Evolutionary conservation across 495 filamentous ascomycete genomes (phyloP), one percentile per base, ranked within the genome.

Genomic region (Podospora appendiculata): DNA sequence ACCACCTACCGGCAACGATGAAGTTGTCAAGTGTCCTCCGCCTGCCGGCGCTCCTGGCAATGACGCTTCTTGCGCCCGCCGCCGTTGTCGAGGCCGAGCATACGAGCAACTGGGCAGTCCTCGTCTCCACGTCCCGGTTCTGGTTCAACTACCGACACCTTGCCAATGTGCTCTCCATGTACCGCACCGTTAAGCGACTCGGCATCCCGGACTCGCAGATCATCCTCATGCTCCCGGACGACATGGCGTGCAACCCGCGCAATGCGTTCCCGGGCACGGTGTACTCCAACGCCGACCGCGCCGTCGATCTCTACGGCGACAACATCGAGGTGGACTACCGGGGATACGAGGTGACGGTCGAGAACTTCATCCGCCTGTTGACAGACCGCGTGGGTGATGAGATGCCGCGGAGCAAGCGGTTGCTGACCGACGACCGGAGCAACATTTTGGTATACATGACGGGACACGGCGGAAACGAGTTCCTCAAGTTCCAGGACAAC

Each of bases 111-210:
- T 98, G 94, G 94, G 93, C 93, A 3, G 93, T 98, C 44, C 83
- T 98, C 8, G 93, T 98, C 36, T 91, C 86, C 43, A 98, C 93
- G n/a, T 97, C 94, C 8, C 86, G 93, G 51, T 98, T 98, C 76
- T 98, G 93, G 93, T 98, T 98, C 82, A 98, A 98, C 73, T 98
- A 98, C 73, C 88, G 93, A 41, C 93, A 98, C 64, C 83, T 98
- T 38, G 92, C 94, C 63, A 98, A 98, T 76, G 91, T 95, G 47
- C 84, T 98, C 47, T 96, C 93, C 47, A 81, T 98, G 47, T 98
- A 98, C 75, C 89, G 93, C 60, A 97, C 94, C 58, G 93, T 98
- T 50, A 98, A 98, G 74, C 88, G 93, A 16, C 84, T 98, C 40
- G 93, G 93, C 46, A 98, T 98, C 58, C 93, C 93, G 44, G 93